Evolutionary conservation across 139 green algal species (phyloP), one percentile per base, ranked within the genome.

Genomic region (Ulvella scutata): DNA sequence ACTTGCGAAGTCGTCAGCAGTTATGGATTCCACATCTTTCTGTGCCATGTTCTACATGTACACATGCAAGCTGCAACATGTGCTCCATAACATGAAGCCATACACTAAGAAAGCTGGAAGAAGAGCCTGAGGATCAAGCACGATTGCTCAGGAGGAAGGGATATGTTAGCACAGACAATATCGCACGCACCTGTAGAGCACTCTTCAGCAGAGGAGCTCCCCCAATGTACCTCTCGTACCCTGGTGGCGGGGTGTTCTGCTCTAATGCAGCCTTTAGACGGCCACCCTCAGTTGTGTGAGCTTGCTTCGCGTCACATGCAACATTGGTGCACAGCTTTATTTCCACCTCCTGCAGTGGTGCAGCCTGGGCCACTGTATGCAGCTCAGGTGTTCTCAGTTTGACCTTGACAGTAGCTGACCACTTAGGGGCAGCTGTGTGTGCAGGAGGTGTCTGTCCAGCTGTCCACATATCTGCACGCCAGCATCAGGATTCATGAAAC

Each of bases 141-240:
- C 36, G 1, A 79, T 59, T 62, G n/a, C n/a, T n/a, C n/a, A n/a
- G n/a, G n/a, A n/a, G n/a, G n/a, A n/a, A n/a, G n/a, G n/a, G n/a
- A n/a, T n/a, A n/a, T n/a, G n/a, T n/a, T n/a, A n/a, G n/a, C n/a
- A n/a, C n/a, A n/a, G n/a, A n/a, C n/a, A n/a, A n/a, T n/a, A n/a
- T n/a, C n/a, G n/a, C n/a, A n/a, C 74, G 80, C 79, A 88, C 88
- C 77, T 90, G 85, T 74, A 90, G 78, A 26, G 82, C 85, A 59
- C 75, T 83, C 78, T 87, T 88, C 33, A 86, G 76, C 21, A 81
- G 38, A 0, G 74, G 44, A 29, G 43, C 43, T 6, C 72, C 73
- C 4, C 82, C 83, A 9, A 29, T 51, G 38, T 60, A 79, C 7
- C 38, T 28, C 44, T 37, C 43, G 20, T 26, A 31, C 26, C 21